Evolutionary conservation across 129 eudicot genomes (phyloP), one percentile per base, ranked within the genome.

Genomic region (Helichrysum umbraculigerum): DNA sequence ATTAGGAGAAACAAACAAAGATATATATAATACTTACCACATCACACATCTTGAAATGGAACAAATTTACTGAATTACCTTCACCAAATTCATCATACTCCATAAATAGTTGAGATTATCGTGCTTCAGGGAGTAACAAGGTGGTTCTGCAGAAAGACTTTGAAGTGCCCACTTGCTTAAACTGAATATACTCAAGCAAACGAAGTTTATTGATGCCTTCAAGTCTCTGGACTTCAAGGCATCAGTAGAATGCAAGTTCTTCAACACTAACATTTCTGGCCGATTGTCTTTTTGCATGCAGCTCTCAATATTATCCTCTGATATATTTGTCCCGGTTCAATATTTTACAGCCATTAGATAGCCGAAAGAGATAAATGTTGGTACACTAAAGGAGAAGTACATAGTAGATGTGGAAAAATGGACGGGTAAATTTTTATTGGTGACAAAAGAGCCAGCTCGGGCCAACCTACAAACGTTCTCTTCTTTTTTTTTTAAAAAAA

Each of bases 91-190:
- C 98, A 77, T 89, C 94, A 39, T 10, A 60, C 75, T 25, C 99
- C 99, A 79, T 91, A 89, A 6, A 97, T 91, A 42, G 91, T 79
- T 81, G 74, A 80, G 69, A 95, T 85, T 85, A 71, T 95, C 99
- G 79, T 86, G 89, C 81, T 87, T 97, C 86, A 91, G 79, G 72
- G 97, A 91, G 80, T 85, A 91, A 69, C 91, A 96, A 42, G 97
- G 99, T 66, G 91, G 66, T 79, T 89, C 91, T n/a, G 99, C 99
- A 83, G 97, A 92, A 75, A 95, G 92, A 83, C 91, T 95, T 39
- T 89, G 90, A 61, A 91, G 96, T 61, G 96, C 97, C 97, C 97
- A 95, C n/a, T n/a, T n/a, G n/a, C 82, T 91, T 95, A 72, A 92
- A 95, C 80, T 95, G 96, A 65, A 95, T 95, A 76, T 86, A 91